Base-by-base conservation (phyloP, 345 rosid species). In the Eucalyptus victrix region DNA sequence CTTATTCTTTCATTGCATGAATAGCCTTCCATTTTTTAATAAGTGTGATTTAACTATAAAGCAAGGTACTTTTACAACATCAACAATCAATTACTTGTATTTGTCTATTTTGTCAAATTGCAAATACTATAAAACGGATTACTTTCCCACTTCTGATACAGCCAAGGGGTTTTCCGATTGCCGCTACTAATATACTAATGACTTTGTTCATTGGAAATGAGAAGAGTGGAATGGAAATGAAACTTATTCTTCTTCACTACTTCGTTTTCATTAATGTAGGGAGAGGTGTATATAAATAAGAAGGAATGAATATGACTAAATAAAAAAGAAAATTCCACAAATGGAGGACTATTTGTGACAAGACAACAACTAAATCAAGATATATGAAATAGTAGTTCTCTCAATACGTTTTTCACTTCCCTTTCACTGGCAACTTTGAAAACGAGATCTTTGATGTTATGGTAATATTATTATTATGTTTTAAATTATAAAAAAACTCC, bases 11-110 rank as follows among this genome's bases (percentile, higher is more conserved):
- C 40, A n/a, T 67, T 67, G 11, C 76, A 67, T 15, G 21, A 16
- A 67, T 32, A 67, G 76, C 34, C 0, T n/a, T 67, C 40, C 37
- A 0, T n/a, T 65, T 65, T n/a, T 65, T 65, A 6, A 7, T 67
- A n/a, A 67, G 0, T 95, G 97, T 93, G 94, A 90, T 88, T 88
- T 96, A 91, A 92, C 85, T 94, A 58, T 62, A 62, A 28, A 62
- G 34, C 69, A 62, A 28, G 6, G 34, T 0, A 28, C 34, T 28
- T 62, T 30, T 30, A 28, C 69, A 12, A 62, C 69, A 28, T 28
- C 69, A 13, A 62, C 69, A 62, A 62, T 28, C 69, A 6, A 30
- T 62, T 62, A 28, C 30, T 62, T 62, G 34, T 62, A 62, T 62
- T 5, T 62, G 32, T 62, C 34, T 62, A 62, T 62, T 62, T 30